phyloP scores from a whole-genome alignment of 148 eudicot species.

The Rhododendron henanense region DNA sequence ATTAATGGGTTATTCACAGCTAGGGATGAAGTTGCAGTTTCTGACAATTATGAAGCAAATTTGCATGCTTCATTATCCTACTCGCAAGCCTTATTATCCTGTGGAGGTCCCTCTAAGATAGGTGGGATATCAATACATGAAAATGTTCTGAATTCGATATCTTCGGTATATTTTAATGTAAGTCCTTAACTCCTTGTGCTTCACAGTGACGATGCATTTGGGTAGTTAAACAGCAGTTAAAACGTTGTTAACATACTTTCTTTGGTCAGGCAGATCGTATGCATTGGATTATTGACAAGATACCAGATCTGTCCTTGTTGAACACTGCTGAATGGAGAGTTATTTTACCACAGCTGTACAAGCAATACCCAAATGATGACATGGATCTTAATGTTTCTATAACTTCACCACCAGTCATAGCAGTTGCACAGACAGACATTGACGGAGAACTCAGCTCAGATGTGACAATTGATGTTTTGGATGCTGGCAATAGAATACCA shows the following conservation, averaged over 20 bases:
- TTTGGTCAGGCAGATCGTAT: constrained; percentile 60
- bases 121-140: constrained; percentile 69
- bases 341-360: constrained; percentile 71
- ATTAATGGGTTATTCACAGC: constrained; percentile 60
- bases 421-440: constrained; percentile 36
- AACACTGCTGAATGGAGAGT: constrained; percentile 85
- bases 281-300: constrained; percentile 67
- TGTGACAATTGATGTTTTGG: constrained; percentile 62
- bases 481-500: constrained; percentile 46
- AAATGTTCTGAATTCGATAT: constrained; percentile 71
- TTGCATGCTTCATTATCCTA: neutral
- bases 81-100: constrained; percentile 25
- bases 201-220: neutral
- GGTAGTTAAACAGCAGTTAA: neutral
- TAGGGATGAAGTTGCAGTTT: constrained; percentile 23
- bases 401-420: constrained; percentile 50
- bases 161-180: constrained; percentile 66
- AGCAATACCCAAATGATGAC: constrained; percentile 55
- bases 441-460: constrained; percentile 44
- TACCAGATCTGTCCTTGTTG: constrained; percentile 64
- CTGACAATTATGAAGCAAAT: constrained; percentile 18
- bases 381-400: constrained; percentile 61
- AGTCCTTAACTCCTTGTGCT: constrained; percentile 35
- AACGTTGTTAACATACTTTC: neutral
- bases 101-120: constrained; percentile 51